A percentile compares a stretch with the other conserved stretches of the same genome.
phyloP scores from a whole-genome alignment of 1,284 basidiomycete genomes.

The Pascua guehoae region DNA sequence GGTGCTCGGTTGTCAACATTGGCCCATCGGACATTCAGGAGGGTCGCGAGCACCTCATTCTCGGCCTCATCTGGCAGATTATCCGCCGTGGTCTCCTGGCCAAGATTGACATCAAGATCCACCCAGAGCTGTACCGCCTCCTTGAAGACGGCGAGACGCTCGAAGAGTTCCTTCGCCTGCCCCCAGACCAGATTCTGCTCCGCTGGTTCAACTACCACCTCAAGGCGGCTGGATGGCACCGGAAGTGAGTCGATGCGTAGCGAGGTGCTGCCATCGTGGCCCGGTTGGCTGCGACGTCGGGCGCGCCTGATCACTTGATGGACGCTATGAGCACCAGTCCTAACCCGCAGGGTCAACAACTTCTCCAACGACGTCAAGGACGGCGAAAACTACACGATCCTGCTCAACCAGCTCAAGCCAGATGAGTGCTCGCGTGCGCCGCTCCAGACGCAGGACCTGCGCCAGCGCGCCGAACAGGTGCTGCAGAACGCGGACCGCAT shows the following conservation, averaged over 20 bases:
- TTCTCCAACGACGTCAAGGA: constrained; percentile 93
- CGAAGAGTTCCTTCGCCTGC: constrained; percentile 87
- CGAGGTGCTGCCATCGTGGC: not conserved
- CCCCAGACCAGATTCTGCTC: constrained; percentile 93
- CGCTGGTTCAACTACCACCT: constrained; percentile 99
- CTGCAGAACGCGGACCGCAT: constrained; percentile 91
- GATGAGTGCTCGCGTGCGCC: constrained; percentile 89
- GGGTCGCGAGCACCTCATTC: constrained; percentile 91
- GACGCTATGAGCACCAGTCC: not conserved
- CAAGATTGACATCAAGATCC: constrained; percentile 96
- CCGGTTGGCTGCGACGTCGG: not conserved
- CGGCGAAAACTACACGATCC: constrained; percentile 94
- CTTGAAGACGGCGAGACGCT: constrained; percentile 96
- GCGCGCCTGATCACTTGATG: not conserved
- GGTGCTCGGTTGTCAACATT: constrained; percentile 97
- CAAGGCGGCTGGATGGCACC: constrained; percentile 87
- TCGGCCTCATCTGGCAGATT: constrained; percentile 99
- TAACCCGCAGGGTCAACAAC: constrained; percentile 74
- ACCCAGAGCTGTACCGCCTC: constrained; percentile 92
- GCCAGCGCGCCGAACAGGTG: constrained; percentile 81
- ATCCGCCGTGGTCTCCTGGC: constrained; percentile 88
- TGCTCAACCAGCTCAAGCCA: constrained; percentile 92
- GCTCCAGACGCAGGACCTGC: constrained; percentile 77
- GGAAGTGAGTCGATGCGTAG: constrained; percentile 57
- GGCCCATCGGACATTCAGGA: constrained; percentile 89